These are phyloP conservation scores for Cyclocybe aegerita DNA, from an alignment of 768 basidiomycete genomes.

Conservation along the genomic window DNA sequence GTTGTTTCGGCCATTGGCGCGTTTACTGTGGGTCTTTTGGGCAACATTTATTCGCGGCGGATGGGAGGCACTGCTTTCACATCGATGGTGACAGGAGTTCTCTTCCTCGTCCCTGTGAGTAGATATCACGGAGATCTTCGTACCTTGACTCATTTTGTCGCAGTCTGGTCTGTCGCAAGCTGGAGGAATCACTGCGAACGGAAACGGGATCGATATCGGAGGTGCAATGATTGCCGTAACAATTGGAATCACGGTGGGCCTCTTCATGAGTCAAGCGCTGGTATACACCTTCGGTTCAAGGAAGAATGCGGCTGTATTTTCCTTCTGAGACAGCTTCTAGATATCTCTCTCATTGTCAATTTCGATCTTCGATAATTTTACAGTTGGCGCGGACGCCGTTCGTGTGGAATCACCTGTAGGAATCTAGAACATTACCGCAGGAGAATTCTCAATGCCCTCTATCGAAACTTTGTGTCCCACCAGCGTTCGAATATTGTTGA, in stretches of 20 bases:
- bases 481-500: constrained; percentile 94
- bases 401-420: neutral
- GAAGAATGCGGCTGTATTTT: constrained; percentile 85
- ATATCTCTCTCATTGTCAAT: neutral
- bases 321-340: constrained; percentile 49
- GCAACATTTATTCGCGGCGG: constrained; percentile 78
- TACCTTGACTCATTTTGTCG: neutral
- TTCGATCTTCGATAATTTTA: neutral
- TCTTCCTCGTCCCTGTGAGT: constrained; percentile 85
- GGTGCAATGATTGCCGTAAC: constrained; percentile 89
- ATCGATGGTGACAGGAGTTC: constrained; percentile 86
- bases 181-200: constrained; percentile 80
- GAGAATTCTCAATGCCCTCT: constrained; percentile 83
- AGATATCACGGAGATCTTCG: constrained; percentile 1
- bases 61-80: constrained; percentile 89
- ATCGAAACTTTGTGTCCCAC: constrained; percentile 97
- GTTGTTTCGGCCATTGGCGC: constrained; percentile 85
- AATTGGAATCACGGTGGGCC: constrained; percentile 85
- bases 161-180: constrained; percentile 86
- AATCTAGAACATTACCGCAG: constrained; percentile 86
- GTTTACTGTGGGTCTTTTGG: constrained; percentile 75
- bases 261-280: constrained; percentile 85
- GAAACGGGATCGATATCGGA: constrained; percentile 81
- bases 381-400: neutral
- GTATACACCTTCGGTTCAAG: constrained; percentile 85